These are phyloP conservation scores for Sphaerulina vaccinii DNA, from an alignment of 2,329 filamentous ascomycete species.

Conservation along the genomic window DNA sequence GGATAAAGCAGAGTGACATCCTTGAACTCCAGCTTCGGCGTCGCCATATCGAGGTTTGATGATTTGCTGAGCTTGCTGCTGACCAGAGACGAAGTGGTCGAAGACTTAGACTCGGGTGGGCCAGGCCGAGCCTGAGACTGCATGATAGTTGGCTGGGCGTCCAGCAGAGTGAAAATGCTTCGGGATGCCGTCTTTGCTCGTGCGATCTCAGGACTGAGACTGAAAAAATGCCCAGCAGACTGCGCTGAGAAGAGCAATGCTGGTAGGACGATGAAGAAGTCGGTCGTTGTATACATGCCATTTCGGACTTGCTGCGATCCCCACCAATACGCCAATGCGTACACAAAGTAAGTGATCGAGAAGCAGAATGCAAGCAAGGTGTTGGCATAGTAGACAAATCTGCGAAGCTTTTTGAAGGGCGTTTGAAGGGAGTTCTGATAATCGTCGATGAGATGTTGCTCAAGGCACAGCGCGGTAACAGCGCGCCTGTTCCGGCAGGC, in stretches of 20 bases:
- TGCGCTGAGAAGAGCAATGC: constrained; percentile 50
- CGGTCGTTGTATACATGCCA: constrained; percentile 42
- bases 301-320: constrained; percentile 45
- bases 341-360: constrained; percentile 49
- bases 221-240: constrained; percentile 49
- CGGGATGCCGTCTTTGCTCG: constrained; percentile 46
- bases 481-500: constrained; percentile 67
- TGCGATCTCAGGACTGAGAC: constrained; percentile 47
- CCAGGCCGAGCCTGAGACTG: not conserved
- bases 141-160: constrained; percentile 41
- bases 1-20: constrained; percentile 43
- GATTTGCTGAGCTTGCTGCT: constrained; percentile 9
- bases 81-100: constrained; percentile 24
- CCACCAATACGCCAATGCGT: constrained; percentile 52
- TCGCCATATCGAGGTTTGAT: constrained; percentile 3
- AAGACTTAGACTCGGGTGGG: not conserved
- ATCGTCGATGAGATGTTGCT: constrained; percentile 40
- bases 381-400: constrained; percentile 44
- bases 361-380: constrained; percentile 46
- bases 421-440: constrained; percentile 42
- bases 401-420: constrained; percentile 43
- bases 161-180: constrained; percentile 45
- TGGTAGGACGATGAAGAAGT: constrained; percentile 49
- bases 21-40: constrained; percentile 34
- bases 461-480: constrained; percentile 46